Evolutionary conservation across 2,329 filamentous ascomycete genomes (phyloP), one percentile per base, ranked within the genome.

Genomic region (Cyanodermella asteris): DNA sequence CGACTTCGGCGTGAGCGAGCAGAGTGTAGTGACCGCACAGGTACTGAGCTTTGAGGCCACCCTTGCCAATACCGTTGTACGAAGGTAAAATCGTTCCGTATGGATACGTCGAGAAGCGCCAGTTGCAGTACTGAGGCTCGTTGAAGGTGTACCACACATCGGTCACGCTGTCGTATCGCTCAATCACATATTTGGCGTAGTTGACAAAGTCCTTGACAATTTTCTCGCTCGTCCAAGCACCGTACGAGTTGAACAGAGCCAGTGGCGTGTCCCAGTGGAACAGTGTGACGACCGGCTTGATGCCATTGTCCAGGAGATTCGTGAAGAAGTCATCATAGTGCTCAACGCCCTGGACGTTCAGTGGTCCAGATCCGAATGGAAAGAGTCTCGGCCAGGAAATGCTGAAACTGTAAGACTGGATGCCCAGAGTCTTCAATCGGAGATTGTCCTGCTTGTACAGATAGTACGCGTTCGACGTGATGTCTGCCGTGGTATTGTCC

Each of bases 101-200:
- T 3, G 50, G 53, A 20, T 56, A 57, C 27, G 34, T 36, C 2
- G 43, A 39, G 34, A 53, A 58, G 35, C 58, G 53, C 53, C 53
- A 56, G 28, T 56, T 53, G 30, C 53, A 56, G 38, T 55, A 52
- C 34, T 54, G 49, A 3, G 50, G 46, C 35, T 49, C 45, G 29
- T 50, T 51, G 34, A 51, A 45, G 1, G 48, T 49, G 29, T 47
- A 50, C 47, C 46, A 51, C 11, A 45, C 41, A 14, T 45, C 45
- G 4, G 51, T 48, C 25, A 45, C 45, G 7, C 39, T 35, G 27
- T 52, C 49, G 24, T 52, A 52, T 4, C 49, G 39, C 5, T 37
- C 36, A 15, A 52, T 51, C 23, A 51, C 39, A 24, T 50, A 52
- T 30, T 51, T 51, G 13, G 48, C 49, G 25, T 51, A 51, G 32